Percentiles rank a stretch among this genome's conserved stretches.
Evolutionary conservation across 768 basidiomycete genomes (phyloP).

Genomic region (Tricholoma bakamatsutake): DNA sequence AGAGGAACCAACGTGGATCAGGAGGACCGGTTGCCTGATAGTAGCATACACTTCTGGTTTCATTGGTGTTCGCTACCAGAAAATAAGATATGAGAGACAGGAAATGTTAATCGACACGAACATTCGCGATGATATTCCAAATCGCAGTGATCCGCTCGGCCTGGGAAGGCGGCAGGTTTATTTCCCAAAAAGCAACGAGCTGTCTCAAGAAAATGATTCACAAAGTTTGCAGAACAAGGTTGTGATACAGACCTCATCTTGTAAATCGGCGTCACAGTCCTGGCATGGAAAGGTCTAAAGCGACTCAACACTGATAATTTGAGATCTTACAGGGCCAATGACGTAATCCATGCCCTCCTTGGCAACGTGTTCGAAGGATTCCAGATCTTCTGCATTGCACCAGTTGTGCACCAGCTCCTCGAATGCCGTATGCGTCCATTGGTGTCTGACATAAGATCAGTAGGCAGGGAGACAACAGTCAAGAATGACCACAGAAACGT

Average conservation of each 20-base stretch:
- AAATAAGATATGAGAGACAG: background rate
- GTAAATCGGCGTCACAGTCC: constrained; percentile 50
- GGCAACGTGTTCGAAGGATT: constrained; percentile 59
- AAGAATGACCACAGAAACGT: constrained; percentile 19
- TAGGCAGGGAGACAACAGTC: background rate
- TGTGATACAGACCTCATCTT: constrained; percentile 51
- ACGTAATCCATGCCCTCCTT: constrained; percentile 53
- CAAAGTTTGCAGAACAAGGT: background rate
- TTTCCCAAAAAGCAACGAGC: constrained; percentile 66
- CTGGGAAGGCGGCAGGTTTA: constrained; percentile 44
- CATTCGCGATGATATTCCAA: constrained; percentile 54
- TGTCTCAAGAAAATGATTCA: constrained; percentile 19
- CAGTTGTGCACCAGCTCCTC: constrained; percentile 59
- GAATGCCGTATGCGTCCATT: constrained; percentile 54
- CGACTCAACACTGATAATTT: constrained; percentile 1
- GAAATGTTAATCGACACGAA: constrained; percentile 24
- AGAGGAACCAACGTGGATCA: constrained; percentile 52
- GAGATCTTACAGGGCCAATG: constrained; percentile 44
- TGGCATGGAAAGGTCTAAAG: constrained; percentile 16
- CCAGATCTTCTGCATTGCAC: constrained; percentile 61
- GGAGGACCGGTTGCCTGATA: constrained; percentile 59
- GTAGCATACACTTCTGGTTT: constrained; percentile 38
- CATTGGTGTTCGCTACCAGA: constrained; percentile 48
- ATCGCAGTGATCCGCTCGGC: constrained; percentile 48
- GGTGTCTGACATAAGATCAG: constrained; percentile 33